Percentiles rank a stretch among this genome's conserved stretches.
Evolutionary conservation across 2,329 filamentous ascomycete species (phyloP).

Genomic region (Fusarium torreyae): DNA sequence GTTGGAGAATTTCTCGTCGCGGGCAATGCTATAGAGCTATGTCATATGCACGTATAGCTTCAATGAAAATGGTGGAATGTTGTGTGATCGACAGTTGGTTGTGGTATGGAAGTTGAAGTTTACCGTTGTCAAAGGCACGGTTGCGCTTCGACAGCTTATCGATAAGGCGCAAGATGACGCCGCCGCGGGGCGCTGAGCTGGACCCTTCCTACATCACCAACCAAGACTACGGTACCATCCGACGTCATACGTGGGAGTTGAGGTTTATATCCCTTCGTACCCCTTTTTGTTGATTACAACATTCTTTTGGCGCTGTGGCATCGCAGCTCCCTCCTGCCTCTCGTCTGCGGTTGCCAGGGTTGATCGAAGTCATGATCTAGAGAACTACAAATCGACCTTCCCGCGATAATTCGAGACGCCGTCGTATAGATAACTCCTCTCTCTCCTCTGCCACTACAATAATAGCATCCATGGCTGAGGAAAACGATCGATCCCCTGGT

Average conservation of each 20-base stretch:
- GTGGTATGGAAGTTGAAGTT: conserved; percentile 28
- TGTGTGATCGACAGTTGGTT: conserved; percentile 14
- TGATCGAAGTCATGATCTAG: conserved; percentile 55
- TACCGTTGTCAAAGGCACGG: conserved; percentile 36
- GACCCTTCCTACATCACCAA: conserved; percentile 41
- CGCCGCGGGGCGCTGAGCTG: conserved; percentile 29
- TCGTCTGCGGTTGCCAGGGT: conserved; percentile 23
- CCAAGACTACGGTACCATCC: conserved; percentile 23
- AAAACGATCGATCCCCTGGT: conserved; percentile 53
- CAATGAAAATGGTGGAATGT: neutral
- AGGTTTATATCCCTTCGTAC: conserved; percentile 26
- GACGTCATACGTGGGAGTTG: conserved; percentile 38
- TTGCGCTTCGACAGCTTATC: conserved; percentile 48
- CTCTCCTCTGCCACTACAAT: conserved; percentile 29
- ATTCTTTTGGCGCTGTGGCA: conserved; percentile 31
- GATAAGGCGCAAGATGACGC: conserved; percentile 50
- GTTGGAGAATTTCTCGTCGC: neutral
- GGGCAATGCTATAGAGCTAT: neutral
- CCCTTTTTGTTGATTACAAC: conserved; percentile 18
- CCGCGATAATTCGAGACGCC: conserved; percentile 47
- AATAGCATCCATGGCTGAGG: conserved; percentile 50
- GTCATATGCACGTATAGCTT: neutral
- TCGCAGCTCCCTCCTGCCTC: conserved; percentile 1
- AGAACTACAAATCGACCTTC: conserved; percentile 47
- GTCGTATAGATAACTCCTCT: conserved; percentile 36